These are phyloP conservation scores for Gamarada debralockiae DNA, from an alignment of 495 filamentous ascomycete species.

Conservation along the genomic window DNA sequence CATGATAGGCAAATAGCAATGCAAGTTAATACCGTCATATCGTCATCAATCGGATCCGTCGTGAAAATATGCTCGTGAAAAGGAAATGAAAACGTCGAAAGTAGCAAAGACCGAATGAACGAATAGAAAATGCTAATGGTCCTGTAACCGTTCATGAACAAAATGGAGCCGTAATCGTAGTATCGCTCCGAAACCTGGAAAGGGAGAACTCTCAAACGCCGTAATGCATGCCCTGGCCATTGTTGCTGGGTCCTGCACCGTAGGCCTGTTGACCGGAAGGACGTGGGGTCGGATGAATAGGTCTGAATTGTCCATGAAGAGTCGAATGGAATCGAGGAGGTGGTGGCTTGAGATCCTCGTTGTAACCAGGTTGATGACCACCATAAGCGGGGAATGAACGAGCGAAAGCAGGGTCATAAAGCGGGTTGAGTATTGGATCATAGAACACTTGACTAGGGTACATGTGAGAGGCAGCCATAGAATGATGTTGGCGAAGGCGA, in stretches of 20 bases:
- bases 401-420: conserved; percentile 29
- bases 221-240: conserved; percentile 6
- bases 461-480: conserved; percentile 13
- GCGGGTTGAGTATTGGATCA: conserved; percentile 36
- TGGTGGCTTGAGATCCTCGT: background rate
- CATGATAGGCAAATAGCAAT: conserved; percentile 8
- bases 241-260: background rate
- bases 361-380: conserved; percentile 12
- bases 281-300: background rate
- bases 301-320: conserved; percentile 17
- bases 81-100: conserved; percentile 2
- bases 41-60: background rate
- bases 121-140: conserved; percentile 1
- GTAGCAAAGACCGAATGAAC: conserved; percentile 7
- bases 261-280: background rate
- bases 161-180: too few species aligned
- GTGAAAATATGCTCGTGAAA: background rate
- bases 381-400: background rate
- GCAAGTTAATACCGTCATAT: conserved; percentile 4
- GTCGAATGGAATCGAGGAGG: conserved; percentile 3
- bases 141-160: background rate
- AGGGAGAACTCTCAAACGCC: background rate
- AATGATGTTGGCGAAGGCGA: conserved; percentile 6
- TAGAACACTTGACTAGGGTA: conserved; percentile 28
- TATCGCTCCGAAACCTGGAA: background rate